phyloP scores from a whole-genome alignment of 75 land plant species.

The Pinus taeda region DNA sequence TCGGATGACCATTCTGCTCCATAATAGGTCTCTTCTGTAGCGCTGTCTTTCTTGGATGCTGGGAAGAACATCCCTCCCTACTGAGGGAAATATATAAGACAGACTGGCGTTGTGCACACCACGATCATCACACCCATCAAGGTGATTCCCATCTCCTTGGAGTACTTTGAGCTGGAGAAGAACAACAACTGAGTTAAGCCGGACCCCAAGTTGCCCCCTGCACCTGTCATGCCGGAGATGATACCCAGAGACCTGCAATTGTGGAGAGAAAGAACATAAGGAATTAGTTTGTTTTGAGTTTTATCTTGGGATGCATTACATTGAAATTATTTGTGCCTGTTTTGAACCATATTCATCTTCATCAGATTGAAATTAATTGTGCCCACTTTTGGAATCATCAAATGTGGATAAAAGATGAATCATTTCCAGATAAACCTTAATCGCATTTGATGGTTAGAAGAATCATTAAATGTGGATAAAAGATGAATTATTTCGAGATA shows the following conservation, averaged over 20 bases:
- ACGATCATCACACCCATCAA: constrained; percentile 66
- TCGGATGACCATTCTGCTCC: constrained; percentile 50
- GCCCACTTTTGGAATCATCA: too few relatives aligned
- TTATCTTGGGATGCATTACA: too few relatives aligned
- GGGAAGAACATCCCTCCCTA: constrained; percentile 78
- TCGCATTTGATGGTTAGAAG: too few relatives aligned
- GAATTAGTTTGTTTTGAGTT: not conserved
- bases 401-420: too few relatives aligned
- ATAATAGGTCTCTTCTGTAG: constrained; percentile 67
- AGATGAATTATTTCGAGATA: too few relatives aligned
- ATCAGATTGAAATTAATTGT: too few relatives aligned
- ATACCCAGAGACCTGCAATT: constrained; percentile 19
- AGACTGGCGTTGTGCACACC: constrained; percentile 42
- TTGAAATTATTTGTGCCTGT: too few relatives aligned
- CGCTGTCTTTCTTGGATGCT: constrained; percentile 24
- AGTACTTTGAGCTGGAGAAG: constrained; percentile 51
- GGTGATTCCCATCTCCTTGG: constrained; percentile 46
- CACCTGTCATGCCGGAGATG: constrained; percentile 74
- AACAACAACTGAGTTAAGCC: constrained; percentile 64
- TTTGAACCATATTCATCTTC: too few relatives aligned
- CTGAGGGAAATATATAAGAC: constrained; percentile 65
- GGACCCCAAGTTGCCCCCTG: constrained; percentile 72
- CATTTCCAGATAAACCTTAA: too few relatives aligned
- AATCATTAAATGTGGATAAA: too few relatives aligned
- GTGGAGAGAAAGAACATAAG: not conserved